These are phyloP conservation scores for Heliamphora exappendiculata DNA, from an alignment of 148 eudicot genomes.

Conservation along the genomic window DNA sequence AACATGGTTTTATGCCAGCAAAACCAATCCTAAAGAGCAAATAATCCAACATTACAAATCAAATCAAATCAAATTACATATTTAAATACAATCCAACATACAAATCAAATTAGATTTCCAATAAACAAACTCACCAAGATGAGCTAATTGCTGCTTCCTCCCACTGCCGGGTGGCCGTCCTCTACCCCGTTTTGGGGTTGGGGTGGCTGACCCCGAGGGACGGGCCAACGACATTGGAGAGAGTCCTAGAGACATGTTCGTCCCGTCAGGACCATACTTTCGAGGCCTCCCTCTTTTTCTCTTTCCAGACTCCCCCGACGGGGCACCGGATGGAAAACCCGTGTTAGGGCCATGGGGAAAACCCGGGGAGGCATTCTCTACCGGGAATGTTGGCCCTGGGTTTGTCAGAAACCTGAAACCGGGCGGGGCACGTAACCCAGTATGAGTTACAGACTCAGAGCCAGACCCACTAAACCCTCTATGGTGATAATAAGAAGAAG, in stretches of 20 bases:
- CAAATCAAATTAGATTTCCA: not conserved
- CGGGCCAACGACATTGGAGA: conserved; percentile 39
- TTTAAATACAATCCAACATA: not conserved
- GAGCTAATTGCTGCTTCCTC: conserved; percentile 78
- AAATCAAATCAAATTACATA: too few relatives aligned
- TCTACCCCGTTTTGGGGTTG: conserved; percentile 32
- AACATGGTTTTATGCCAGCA: too few relatives aligned
- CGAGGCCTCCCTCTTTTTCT: conserved; percentile 97
- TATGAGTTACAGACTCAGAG: conserved; percentile 11
- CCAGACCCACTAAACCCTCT: conserved; percentile 19
- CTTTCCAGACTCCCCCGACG: conserved; percentile 49
- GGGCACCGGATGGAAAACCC: conserved; percentile 34
- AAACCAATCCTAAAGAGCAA: not conserved
- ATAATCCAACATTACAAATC: not conserved
- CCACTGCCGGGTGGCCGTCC: conserved; percentile 96
- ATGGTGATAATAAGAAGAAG: conserved; percentile 21
- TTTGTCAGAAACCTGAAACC: conserved; percentile 15
- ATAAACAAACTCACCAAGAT: conserved; percentile 54
- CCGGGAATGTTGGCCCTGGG: conserved; percentile 34
- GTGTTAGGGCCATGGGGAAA: conserved; percentile 39
- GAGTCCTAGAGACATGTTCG: conserved; percentile 54
- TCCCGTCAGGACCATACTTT: conserved; percentile 81
- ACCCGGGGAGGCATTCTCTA: conserved; percentile 34
- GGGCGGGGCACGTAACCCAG: too few relatives aligned
- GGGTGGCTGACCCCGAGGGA: conserved; percentile 37